These are phyloP conservation scores for Ustilago loliicola DNA, from an alignment of 1,284 basidiomycete genomes.

Conservation along the genomic window DNA sequence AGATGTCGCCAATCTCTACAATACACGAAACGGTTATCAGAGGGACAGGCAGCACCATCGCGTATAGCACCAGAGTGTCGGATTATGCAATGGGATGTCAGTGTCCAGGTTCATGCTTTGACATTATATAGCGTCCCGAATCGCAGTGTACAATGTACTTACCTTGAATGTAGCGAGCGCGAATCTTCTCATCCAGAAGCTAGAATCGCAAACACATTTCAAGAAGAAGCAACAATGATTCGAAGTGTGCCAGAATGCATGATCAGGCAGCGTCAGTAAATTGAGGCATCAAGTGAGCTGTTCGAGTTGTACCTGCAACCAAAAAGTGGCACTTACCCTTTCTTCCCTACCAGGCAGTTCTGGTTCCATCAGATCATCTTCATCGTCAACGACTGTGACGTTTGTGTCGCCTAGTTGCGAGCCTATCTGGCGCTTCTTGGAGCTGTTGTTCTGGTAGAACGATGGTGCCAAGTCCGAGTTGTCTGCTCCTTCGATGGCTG, in stretches of 20 bases:
- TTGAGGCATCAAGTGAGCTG: background rate
- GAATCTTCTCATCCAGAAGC: constrained; percentile 58
- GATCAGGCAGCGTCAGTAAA: background rate
- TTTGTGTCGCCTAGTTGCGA: constrained; percentile 8
- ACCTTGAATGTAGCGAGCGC: constrained; percentile 59
- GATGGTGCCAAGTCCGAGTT: constrained; percentile 33
- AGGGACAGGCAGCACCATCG: background rate
- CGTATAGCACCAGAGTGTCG: background rate
- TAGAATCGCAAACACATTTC: background rate
- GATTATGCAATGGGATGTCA: no score
- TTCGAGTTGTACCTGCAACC: background rate
- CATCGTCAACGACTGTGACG: constrained; percentile 14
- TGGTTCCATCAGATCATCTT: constrained; percentile 40
- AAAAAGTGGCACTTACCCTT: constrained; percentile 18
- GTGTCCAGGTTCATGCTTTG: background rate
- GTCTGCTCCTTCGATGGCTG: constrained; percentile 11
- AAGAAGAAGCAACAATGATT: background rate
- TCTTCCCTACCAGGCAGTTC: constrained; percentile 30
- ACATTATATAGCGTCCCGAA: background rate
- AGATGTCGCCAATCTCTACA: constrained; percentile 59
- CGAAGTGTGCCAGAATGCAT: background rate
- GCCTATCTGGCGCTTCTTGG: constrained; percentile 20
- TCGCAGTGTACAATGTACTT: background rate
- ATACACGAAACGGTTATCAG: background rate
- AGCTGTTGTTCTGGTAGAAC: constrained; percentile 28